Percentiles rank a stretch among this genome's conserved stretches.
phyloP scores from a whole-genome alignment of 2,329 filamentous ascomycete genomes.

The Talaromyces verruculosus region DNA sequence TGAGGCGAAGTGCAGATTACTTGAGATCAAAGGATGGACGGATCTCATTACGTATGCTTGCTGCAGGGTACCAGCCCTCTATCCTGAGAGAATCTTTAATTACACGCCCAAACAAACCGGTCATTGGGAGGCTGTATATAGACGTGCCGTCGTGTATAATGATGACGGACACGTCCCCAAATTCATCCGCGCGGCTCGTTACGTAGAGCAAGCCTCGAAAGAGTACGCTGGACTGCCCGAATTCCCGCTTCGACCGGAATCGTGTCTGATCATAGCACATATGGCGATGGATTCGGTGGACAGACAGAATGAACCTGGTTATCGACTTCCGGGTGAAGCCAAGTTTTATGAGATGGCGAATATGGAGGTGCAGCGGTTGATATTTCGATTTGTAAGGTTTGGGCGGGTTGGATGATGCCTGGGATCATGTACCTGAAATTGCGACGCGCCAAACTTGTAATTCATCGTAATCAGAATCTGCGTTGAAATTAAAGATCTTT shows the following conservation, averaged over 20 bases:
- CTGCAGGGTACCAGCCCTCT: not conserved
- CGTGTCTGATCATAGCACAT: not conserved
- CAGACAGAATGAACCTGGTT: not conserved
- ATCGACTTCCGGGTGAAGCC: not conserved
- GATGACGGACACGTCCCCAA: not conserved
- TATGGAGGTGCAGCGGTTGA: not conserved
- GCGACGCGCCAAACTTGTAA: not conserved
- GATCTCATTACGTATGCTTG: not conserved
- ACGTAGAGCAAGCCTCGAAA: not conserved
- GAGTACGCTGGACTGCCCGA: not conserved
- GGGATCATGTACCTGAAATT: not conserved
- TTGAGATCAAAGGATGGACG: not conserved
- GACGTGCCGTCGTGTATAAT: not conserved
- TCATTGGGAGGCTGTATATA: not conserved
- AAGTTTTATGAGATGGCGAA: not conserved
- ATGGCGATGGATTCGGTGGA: not conserved
- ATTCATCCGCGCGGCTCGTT: not conserved
- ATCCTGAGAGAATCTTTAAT: not conserved
- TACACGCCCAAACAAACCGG: not conserved
- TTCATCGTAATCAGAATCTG: too few relatives aligned
- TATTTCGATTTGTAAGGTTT: not conserved
- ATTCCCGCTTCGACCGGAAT: not conserved
- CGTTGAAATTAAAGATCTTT: too few relatives aligned
- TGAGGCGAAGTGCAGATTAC: not conserved
- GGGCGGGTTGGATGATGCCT: not conserved